Conservation (phyloP, 2,329 filamentous ascomycete species). For the Fusarium keratoplasticum region DNA sequence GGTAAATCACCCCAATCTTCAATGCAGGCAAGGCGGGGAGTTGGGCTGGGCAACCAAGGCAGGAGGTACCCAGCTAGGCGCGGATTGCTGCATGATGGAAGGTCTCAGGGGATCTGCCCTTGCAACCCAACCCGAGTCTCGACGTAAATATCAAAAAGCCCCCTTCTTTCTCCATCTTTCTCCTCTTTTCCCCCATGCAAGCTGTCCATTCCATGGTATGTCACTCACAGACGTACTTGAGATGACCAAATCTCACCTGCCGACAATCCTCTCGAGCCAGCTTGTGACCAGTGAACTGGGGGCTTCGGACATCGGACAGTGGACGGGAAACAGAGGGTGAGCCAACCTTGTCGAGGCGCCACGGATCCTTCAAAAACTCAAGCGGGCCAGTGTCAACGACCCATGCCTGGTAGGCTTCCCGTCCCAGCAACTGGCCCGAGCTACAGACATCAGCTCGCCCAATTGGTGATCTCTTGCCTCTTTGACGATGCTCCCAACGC, state of each 20-base stretch:
- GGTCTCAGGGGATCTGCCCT: neutral
- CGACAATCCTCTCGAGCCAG: neutral
- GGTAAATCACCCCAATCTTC: neutral
- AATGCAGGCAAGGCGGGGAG: neutral
- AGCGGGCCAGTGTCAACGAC: neutral
- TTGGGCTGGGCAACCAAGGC: neutral
- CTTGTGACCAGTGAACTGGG: neutral
- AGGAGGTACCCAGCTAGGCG: neutral
- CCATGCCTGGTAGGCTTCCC: neutral
- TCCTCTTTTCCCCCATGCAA: neutral
- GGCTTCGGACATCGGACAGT: neutral
- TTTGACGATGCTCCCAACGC: neutral
- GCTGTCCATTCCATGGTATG: neutral
- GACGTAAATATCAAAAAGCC: neutral
- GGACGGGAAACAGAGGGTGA: neutral
- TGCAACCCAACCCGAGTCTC: neutral
- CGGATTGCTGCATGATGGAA: neutral
- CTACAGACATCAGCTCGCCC: neutral
- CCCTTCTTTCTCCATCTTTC: neutral
- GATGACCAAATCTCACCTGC: neutral
- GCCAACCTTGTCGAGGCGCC: neutral
- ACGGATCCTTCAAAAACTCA: neutral
- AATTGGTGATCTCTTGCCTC: neutral
- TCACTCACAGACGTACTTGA: neutral
- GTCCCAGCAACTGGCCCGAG: neutral